Conservation (phyloP, 371 early-diverging fungal genomes). For the Actinomucor elegans region DNA sequence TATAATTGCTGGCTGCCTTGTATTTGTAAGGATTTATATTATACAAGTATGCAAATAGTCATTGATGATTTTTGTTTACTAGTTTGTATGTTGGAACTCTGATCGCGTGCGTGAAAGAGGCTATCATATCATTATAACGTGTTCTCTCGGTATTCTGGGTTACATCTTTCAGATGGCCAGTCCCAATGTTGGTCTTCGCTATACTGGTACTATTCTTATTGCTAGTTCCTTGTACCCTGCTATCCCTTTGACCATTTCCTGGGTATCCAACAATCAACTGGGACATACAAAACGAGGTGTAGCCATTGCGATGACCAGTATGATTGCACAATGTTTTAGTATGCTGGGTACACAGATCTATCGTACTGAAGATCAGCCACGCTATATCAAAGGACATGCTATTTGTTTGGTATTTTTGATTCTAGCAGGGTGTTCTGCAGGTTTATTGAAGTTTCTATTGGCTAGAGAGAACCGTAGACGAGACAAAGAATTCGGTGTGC, state of each 20-base stretch:
- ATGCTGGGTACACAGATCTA: slow-evolving; percentile 64
- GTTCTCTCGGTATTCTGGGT: slow-evolving; percentile 31
- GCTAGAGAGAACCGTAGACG: slow-evolving; percentile 49
- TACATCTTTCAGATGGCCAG: slow-evolving; percentile 43
- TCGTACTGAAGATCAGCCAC: slow-evolving; percentile 41
- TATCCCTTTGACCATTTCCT: slow-evolving; percentile 50
- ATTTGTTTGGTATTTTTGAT: slow-evolving; percentile 48
- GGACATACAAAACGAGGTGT: slow-evolving; percentile 60
- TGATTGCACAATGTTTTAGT: slow-evolving; percentile 56
- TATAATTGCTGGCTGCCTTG: slow-evolving; percentile 28
- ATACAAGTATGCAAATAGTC: neutral
- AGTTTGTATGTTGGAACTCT: slow-evolving; percentile 40
- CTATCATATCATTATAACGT: slow-evolving; percentile 31
- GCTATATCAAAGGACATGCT: slow-evolving; percentile 52
- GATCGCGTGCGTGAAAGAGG: slow-evolving; percentile 39
- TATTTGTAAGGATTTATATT: slow-evolving; percentile 25
- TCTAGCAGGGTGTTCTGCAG: slow-evolving; percentile 15
- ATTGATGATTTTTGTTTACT: too few relatives aligned
- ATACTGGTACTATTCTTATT: slow-evolving; percentile 54
- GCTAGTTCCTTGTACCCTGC: slow-evolving; percentile 60
- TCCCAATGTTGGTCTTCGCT: slow-evolving; percentile 39
- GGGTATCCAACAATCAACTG: slow-evolving; percentile 59
- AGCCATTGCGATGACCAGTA: slow-evolving; percentile 53
- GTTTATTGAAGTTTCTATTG: slow-evolving; percentile 34
- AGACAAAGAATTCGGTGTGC: slow-evolving; percentile 23